Evolutionary conservation across 2,329 filamentous ascomycete species (phyloP), one percentile per base, ranked within the genome.

Genomic region (Xylariaceae sp.): DNA sequence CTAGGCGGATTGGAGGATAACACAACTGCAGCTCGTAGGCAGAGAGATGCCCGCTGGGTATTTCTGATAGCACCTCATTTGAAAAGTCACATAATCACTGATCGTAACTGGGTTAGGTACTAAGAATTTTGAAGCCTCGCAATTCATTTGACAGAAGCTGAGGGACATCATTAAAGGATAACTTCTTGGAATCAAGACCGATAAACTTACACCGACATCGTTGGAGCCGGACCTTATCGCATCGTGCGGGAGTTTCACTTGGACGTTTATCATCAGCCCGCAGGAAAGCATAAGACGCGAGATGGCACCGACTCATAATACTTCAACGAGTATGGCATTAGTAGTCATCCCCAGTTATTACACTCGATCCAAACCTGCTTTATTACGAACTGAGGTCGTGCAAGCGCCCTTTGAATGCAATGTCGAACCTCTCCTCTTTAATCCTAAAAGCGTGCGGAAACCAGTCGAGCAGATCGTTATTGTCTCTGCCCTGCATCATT

Each of bases 361-460:
- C n/a, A 27, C 22, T 27, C 22, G 7, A 27, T 27, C 22, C 4
- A 27, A 27, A 27, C 22, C 22, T 5, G 4, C 22, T 5, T 27
- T 27, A 4, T 7, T 27, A 7, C 7, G 22, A 27, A 7, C 22
- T 27, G 22, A 36, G 33, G 15, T 36, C 33, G 38, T 65, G 61
- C 48, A 65, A 40, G 31, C 62, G 55, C 0, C 68, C 70, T 6
- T 55, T 47, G 42, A 74, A 75, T 35, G 46, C 63, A 55, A 60
- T 54, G 18, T 53, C 51, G 58, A 79, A 57, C 58, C 80, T 72
- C 53, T 74, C 65, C 49, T 72, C 61, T 6, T 55, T 73, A n/a
- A 80, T 64, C 9, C 70, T 61, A 49, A 81, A 82, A 6, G 69
- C 71, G 12, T 68, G 61, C 0, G 80, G 80, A 42, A 83, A 82